Evolutionary conservation across 2,329 filamentous ascomycete genomes (phyloP), one percentile per base, ranked within the genome.

Genomic region (Exophiala lecanii-corni): DNA sequence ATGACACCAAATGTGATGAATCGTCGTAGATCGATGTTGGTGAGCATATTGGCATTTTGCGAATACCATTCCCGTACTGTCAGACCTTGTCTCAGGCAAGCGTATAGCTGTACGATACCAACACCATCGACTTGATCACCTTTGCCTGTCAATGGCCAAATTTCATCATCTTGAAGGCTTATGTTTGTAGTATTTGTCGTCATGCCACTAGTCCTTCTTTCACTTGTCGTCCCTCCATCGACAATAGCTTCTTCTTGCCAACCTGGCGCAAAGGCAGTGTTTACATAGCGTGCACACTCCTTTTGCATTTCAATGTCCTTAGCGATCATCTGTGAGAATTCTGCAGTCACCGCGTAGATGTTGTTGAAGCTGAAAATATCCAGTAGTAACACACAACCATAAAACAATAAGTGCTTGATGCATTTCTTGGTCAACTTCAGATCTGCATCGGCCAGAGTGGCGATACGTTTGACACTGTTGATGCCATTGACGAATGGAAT

Each of bases 1-100:
- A 97, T 94, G 46, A 96, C 78, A 44, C 91, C 92, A 59, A 97
- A 98, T 46, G 94, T 94, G 51, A 97, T 87, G 51, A 98, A 82
- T 19, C 92, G 82, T 9, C 92, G 80, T 42, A 96, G 80, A 62
- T 98, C 92, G 44, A 98, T 81, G 58, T 83, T 82, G 9, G 76
- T 72, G 6, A 96, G 73, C 28, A 85, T 69, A 30, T 83, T 78
- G 53, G 81, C 76, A 63, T 94, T 85, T 21, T 82, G 73, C 45
- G 85, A 75, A 54, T 92, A 81, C 87, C 89, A 97, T 61, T 91
- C 86, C 59, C 84, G 84, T 9, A 97, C 75, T n/a, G 81, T 86
- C 39, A 87, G 79, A 26, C 89, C 88, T 35, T 89, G 86, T 43
- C 81, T 79, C 45, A 98, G 81, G n/a, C 78, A 82, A 2, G 84